Base-by-base conservation (phyloP, 2,329 filamentous ascomycete species). In the Albophoma yamanashiensis region DNA sequence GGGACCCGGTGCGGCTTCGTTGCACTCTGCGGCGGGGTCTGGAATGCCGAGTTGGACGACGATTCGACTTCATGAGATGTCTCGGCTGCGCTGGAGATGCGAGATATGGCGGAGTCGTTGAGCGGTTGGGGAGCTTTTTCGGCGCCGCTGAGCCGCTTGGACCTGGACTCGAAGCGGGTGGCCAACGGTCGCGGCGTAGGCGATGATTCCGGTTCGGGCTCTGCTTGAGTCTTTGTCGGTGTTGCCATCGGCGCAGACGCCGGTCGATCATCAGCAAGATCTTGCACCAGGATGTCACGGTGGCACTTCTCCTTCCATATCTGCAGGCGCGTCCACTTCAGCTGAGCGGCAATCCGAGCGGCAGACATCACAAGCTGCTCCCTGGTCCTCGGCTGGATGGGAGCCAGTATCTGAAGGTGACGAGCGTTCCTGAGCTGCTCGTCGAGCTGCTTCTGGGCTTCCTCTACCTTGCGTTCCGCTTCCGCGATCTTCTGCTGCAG, bases 281-380 rank as follows among this genome's bases (percentile, higher is more conserved):
- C 94, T 73, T 92, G 82, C 6, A 86, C 79, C 25, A 99, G 77
- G 62, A 97, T 92, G 67, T 97, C 93, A 50, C 88, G 87, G 72
- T 99, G 92, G 65, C 92, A 97, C 69, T 86, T 93, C 67, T 93
- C 83, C 59, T 87, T 89, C 91, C 92, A 97, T 25, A 97, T 94
- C 65, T 96, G 91, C 71, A 95, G 88, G 62, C 93, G 83, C n/a
- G 88, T 87, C 93, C 93, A 97, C 71, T 94, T 96, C 62, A 99
- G 76, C 70, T 93, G 92, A 4, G 91, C 91, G 60, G 92, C 87
- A 75, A 96, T 87, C 9, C 89, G 86, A 7, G 88, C 91, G 25
- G 94, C 93, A 22, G 91, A 89, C 64, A 89, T 80, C n/a, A 97
- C 81, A 59, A 97, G 82, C 61, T 91, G 84, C 62, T 97, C 93